These are phyloP conservation scores for Escallonia rubra DNA, from an alignment of 129 eudicot species.

Conservation along the genomic window DNA sequence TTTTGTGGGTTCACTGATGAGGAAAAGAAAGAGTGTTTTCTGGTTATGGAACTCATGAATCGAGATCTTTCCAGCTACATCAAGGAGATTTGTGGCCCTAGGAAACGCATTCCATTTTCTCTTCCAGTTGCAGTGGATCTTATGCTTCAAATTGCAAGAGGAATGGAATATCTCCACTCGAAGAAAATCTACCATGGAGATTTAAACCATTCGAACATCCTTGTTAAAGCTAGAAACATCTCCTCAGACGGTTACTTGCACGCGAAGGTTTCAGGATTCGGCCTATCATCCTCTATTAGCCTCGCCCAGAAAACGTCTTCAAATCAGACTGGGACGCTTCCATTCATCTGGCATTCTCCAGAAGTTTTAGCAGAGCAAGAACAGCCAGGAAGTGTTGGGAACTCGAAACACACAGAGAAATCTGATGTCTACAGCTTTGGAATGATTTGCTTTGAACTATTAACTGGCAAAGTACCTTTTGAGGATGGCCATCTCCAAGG, in stretches of 20 bases:
- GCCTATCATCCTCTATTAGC: conserved; percentile 28
- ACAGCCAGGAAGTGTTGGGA: conserved; percentile 13
- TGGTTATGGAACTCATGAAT: conserved; percentile 55
- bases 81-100: conserved; percentile 37
- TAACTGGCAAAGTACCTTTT: conserved; percentile 70
- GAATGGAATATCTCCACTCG: conserved; percentile 66
- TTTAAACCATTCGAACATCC: conserved; percentile 48
- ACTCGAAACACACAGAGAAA: conserved; percentile 33
- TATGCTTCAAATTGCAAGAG: conserved; percentile 64
- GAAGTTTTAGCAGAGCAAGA: conserved; percentile 47
- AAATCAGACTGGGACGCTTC: conserved; percentile 17
- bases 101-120: conserved; percentile 45
- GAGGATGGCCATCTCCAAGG: conserved; percentile 69
- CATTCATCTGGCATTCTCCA: conserved; percentile 59
- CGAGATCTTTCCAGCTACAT: conserved; percentile 40
- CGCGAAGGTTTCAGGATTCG: conserved; percentile 55
- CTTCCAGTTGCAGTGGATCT: conserved; percentile 47
- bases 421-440: conserved; percentile 67
- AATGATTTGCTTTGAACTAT: conserved; percentile 56
- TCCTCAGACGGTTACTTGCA: conserved; percentile 38
- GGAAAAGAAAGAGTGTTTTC: conserved; percentile 44
- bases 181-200: conserved; percentile 59
- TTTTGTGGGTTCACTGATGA: conserved; percentile 52
- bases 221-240: conserved; percentile 28
- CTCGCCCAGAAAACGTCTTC: conserved; percentile 9